A percentile compares a stretch with the other conserved stretches of the same genome.
Conservation (phyloP, 163 green algal species). For the Coccomyxa subellipsoidea region DNA sequence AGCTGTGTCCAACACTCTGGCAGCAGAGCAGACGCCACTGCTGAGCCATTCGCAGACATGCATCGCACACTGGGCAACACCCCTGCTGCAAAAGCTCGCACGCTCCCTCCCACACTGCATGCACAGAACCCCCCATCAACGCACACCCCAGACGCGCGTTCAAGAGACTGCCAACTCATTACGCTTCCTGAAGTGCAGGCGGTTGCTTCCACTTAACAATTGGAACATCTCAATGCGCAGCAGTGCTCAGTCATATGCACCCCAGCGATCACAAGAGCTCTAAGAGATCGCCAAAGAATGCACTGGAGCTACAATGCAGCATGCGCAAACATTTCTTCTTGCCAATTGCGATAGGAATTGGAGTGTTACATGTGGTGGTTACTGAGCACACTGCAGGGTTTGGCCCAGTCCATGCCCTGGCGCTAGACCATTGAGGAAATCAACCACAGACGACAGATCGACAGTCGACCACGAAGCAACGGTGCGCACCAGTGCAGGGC, state of each 20-base stretch:
- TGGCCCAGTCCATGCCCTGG: not conserved
- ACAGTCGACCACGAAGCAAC: no score
- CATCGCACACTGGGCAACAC: not conserved
- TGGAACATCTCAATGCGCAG: not conserved
- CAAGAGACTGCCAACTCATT: no score
- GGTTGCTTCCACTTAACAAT: no score
- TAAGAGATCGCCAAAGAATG: not conserved
- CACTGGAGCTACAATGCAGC: no score
- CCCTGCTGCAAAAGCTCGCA: not conserved
- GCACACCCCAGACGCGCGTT: not conserved
- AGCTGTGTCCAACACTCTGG: not conserved
- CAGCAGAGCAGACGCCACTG: not conserved
- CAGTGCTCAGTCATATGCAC: not conserved
- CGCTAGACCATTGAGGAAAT: not conserved
- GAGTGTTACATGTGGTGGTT: no score
- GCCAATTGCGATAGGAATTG: no score
- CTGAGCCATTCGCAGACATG: not conserved
- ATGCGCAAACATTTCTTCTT: no score
- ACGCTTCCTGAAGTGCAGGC: not conserved
- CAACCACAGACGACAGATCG: not conserved
- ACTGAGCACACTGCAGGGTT: not conserved
- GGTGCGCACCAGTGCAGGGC: not conserved
- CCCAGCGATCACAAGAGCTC: not conserved
- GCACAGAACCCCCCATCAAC: not conserved
- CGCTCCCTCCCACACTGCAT: slow-evolving; percentile 8